Conservation (phyloP, 2,329 filamentous ascomycete species). For the Cladosporium sp. region DNA sequence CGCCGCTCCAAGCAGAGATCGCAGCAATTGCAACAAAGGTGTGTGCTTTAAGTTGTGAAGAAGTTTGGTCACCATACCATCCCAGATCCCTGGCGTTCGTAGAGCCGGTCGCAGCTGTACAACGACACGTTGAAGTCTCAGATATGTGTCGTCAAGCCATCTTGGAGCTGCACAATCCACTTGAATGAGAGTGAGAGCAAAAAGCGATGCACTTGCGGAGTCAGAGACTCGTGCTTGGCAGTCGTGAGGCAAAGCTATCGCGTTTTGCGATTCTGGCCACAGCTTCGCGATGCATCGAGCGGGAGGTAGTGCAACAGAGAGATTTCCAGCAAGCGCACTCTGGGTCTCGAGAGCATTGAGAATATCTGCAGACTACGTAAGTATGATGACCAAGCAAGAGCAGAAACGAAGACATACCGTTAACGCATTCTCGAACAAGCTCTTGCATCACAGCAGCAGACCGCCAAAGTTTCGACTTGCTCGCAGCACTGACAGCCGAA, state of each 20-base stretch:
- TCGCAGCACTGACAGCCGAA: conserved; percentile 39
- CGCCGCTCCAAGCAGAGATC: background rate
- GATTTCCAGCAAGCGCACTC: conserved; percentile 16
- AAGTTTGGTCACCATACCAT: conserved; percentile 21
- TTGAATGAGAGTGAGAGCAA: conserved; percentile 30
- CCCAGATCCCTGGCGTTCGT: conserved; percentile 26
- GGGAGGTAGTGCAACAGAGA: conserved; percentile 41
- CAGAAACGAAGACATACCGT: conserved; percentile 34
- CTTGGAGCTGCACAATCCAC: conserved; percentile 21
- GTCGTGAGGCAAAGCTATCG: conserved; percentile 44
- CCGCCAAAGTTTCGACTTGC: conserved; percentile 39
- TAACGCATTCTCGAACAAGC: conserved; percentile 43
- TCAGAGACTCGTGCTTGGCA: conserved; percentile 34
- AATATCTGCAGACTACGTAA: conserved; percentile 42
- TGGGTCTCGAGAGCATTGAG: conserved; percentile 43
- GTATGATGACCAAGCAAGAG: background rate
- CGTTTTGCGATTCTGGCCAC: conserved; percentile 41
- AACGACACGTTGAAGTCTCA: conserved; percentile 25
- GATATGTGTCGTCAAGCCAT: conserved; percentile 28
- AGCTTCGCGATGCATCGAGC: conserved; percentile 40
- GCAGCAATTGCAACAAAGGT: conserved; percentile 2
- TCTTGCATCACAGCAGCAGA: conserved; percentile 36
- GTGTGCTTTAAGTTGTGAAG: conserved; percentile 17
- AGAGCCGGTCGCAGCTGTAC: conserved; percentile 20
- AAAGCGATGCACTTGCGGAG: conserved; percentile 24